phyloP scores from a whole-genome alignment of 805 yeast genomes.

The Wickerhamiella occidentalis region DNA sequence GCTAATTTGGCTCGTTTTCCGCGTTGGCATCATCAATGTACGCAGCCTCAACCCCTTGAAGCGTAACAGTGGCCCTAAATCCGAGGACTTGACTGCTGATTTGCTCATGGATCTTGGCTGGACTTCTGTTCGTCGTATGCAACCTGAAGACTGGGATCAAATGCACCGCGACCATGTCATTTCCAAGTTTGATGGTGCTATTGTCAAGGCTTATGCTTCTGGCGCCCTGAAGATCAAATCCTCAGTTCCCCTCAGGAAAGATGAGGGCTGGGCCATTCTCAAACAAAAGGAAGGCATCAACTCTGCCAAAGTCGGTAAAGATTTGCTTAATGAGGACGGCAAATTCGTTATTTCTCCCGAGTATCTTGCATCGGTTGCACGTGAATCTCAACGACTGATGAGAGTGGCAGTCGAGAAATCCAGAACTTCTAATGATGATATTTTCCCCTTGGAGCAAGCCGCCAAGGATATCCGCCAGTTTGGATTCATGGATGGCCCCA shows the following conservation, averaged over 20 bases:
- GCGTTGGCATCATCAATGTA: constrained; percentile 74
- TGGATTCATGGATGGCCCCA: constrained; percentile 24
- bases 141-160: constrained; percentile 57
- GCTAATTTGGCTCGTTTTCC: constrained; percentile 44
- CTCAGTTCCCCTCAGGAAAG: constrained; percentile 52
- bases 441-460: constrained; percentile 10
- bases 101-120: constrained; percentile 64
- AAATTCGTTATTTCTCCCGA: constrained; percentile 19
- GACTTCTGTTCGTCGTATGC: constrained; percentile 81
- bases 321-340: constrained; percentile 7
- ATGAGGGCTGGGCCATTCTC: constrained; percentile 56
- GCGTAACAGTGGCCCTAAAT: constrained; percentile 16
- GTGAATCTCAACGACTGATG: neutral
- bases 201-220: constrained; percentile 59
- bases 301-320: constrained; percentile 15
- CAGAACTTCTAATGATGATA: constrained; percentile 11
- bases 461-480: constrained; percentile 20
- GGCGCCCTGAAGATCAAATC: constrained; percentile 52
- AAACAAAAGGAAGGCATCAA: constrained; percentile 13
- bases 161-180: constrained; percentile 52
- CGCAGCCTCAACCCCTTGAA: constrained; percentile 35
- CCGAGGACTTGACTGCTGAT: constrained; percentile 35
- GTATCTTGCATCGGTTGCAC: constrained; percentile 15
- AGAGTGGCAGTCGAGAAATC: constrained; percentile 4
- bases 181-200: constrained; percentile 54